phyloP scores from a whole-genome alignment of 192 early-diverging fungal genomes.

The Coemansia sp. region DNA sequence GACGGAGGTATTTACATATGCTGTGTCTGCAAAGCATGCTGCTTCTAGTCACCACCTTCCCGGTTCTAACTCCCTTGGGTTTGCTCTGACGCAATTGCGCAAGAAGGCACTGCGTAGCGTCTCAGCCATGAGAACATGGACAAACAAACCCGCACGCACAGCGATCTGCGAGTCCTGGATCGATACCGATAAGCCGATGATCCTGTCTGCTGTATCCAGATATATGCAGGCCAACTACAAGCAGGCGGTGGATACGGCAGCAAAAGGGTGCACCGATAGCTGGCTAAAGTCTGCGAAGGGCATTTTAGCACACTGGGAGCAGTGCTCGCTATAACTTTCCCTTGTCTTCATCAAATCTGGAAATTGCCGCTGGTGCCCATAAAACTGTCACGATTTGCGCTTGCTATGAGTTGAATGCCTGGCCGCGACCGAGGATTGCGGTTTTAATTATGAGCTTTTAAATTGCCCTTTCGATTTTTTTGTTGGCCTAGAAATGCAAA shows the following conservation, averaged over 20 bases:
- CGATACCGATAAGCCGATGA: slow-evolving; percentile 6
- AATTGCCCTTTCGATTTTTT: not conserved
- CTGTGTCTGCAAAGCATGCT: slow-evolving; percentile 22
- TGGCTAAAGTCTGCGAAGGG: slow-evolving; percentile 42
- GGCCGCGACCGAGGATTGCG: not conserved
- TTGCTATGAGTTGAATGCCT: not conserved
- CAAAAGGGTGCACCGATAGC: slow-evolving; percentile 32
- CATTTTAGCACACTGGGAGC: slow-evolving; percentile 40
- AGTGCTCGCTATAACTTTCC: slow-evolving; percentile 43
- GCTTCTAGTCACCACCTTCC: slow-evolving; percentile 20
- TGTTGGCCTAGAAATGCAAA: not conserved
- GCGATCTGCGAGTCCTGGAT: slow-evolving; percentile 32
- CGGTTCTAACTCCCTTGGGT: slow-evolving; percentile 17
- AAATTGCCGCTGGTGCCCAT: not conserved
- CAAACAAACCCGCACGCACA: slow-evolving; percentile 17
- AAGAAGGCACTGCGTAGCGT: slow-evolving; percentile 25
- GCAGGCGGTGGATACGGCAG: slow-evolving; percentile 10
- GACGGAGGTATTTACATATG: slow-evolving; percentile 43
- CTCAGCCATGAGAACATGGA: slow-evolving; percentile 19
- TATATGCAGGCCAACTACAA: slow-evolving; percentile 25
- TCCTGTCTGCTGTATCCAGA: slow-evolving; percentile 1
- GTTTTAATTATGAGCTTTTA: not conserved
- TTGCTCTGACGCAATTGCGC: slow-evolving; percentile 30
- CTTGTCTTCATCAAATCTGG: no score
- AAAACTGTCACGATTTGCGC: not conserved